Base-by-base conservation (phyloP, 140 eudicot genomes). In the Oenanthe javanica region DNA sequence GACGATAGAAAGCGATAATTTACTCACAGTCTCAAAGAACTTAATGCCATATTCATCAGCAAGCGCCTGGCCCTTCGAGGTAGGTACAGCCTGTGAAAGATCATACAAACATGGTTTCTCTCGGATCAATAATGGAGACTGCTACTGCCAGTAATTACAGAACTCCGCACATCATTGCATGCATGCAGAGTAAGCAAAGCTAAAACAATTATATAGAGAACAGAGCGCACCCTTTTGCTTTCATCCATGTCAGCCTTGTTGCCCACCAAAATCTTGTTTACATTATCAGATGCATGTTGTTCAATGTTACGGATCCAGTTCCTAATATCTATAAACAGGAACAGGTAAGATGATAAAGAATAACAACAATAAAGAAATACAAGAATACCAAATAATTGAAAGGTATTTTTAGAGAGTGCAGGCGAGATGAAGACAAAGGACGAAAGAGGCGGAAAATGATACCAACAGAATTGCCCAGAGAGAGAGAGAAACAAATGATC, bases 161-260 rank as follows among this genome's bases (percentile, higher is more conserved):
- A 38, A 9, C 31, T 77, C 31, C 4, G 18, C 78, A 74, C 43
- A n/a, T n/a, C n/a, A n/a, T n/a, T n/a, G n/a, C n/a, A n/a, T n/a
- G 19, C 31, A 73, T 45, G 55, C 77, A 61, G 2, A 5, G 38
- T 43, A 10, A 43, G 47, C n/a, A n/a, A 54, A 74, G 48, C 71
- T 46, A 75, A 57, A 83, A 72, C 18, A 66, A 25, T 12, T 9
- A 0, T 66, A 25, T 1, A 73, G 71, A 47, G 67, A 77, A 72
- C 38, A 81, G 77, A 72, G 27, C 72, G 21, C 49, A 91, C 96
- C 93, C 93, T 86, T 84, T 87, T 91, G 96, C 93, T 91, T 87
- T 91, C 96, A 76, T 91, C 96, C 96, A 91, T 91, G 84, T 91
- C 93, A 55, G 93, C 93, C 87, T 91, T 91, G 91, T 89, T 91